phyloP scores from a whole-genome alignment of 2,329 filamentous ascomycete species.

The Aspergillus versicolor region DNA sequence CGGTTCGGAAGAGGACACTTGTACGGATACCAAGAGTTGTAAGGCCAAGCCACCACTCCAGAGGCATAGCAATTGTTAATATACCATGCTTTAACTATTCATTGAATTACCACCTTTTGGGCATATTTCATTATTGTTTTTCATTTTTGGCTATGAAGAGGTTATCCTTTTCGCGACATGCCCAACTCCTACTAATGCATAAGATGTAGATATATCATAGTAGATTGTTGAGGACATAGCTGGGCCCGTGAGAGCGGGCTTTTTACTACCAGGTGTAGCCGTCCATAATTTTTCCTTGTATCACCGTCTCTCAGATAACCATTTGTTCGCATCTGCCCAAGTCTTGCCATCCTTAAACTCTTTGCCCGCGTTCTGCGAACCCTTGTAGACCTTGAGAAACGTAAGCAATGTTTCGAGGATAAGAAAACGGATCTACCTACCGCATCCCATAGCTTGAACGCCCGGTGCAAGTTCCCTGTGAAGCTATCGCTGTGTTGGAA shows the following conservation, averaged over 20 bases:
- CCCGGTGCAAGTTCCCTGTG: constrained; percentile 56
- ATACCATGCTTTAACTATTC: neutral
- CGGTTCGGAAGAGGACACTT: constrained; percentile 35
- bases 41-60: neutral
- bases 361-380: constrained; percentile 55
- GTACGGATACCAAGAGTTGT: constrained; percentile 11
- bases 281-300: neutral
- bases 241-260: neutral
- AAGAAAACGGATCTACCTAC: constrained; percentile 43
- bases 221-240: neutral
- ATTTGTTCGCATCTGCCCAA: constrained; percentile 61
- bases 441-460: constrained; percentile 65
- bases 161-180: constrained; percentile 1
- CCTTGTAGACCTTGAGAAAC: constrained; percentile 55
- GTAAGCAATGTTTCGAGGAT: neutral
- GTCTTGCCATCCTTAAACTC: constrained; percentile 53
- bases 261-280: neutral
- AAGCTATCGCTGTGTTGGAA: constrained; percentile 62
- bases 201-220: constrained; percentile 1
- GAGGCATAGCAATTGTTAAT: too few species aligned
- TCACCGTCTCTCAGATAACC: constrained; percentile 50
- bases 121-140: neutral
- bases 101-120: neutral
- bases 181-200: constrained; percentile 11
- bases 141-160: neutral